Percentiles rank a stretch among this genome's conserved stretches.
phyloP scores from a whole-genome alignment of 129 eudicot genomes.

The Sambucus nigra region DNA sequence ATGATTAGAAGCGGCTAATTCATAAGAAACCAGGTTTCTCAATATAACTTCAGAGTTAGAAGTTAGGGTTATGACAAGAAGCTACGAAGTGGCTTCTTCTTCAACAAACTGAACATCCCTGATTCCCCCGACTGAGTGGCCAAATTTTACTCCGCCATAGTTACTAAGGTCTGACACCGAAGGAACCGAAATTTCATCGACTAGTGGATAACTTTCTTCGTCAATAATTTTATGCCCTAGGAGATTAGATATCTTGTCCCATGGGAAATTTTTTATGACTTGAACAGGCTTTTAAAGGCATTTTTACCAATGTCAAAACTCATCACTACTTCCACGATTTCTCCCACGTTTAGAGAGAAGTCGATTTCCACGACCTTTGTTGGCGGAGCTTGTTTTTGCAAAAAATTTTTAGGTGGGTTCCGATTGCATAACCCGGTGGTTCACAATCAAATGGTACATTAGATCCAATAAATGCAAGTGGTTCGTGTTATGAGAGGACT shows the following conservation, averaged over 20 bases:
- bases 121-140: constrained; percentile 11
- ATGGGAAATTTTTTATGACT: constrained; percentile 23
- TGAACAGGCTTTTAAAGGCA: constrained; percentile 14
- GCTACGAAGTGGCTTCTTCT: constrained; percentile 7
- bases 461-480: constrained; percentile 30
- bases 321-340: constrained; percentile 21
- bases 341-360: constrained; percentile 9
- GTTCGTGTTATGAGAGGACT: neutral
- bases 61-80: constrained; percentile 26
- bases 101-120: constrained; percentile 11
- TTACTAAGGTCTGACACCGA: no score
- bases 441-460: constrained; percentile 28
- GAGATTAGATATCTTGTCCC: constrained; percentile 20
- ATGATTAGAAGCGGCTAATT: constrained; percentile 12
- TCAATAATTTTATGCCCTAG: constrained; percentile 11
- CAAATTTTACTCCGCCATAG: no score
- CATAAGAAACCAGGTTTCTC: constrained; percentile 38
- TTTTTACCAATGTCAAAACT: constrained; percentile 12
- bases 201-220: no score
- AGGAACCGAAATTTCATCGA: no score
- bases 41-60: constrained; percentile 25
- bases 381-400: neutral
- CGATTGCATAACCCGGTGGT: constrained; percentile 3
- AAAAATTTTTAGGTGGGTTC: neutral
- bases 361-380: neutral